phyloP scores from a whole-genome alignment of 805 yeast genomes.

The Peterozyma xylosa region DNA sequence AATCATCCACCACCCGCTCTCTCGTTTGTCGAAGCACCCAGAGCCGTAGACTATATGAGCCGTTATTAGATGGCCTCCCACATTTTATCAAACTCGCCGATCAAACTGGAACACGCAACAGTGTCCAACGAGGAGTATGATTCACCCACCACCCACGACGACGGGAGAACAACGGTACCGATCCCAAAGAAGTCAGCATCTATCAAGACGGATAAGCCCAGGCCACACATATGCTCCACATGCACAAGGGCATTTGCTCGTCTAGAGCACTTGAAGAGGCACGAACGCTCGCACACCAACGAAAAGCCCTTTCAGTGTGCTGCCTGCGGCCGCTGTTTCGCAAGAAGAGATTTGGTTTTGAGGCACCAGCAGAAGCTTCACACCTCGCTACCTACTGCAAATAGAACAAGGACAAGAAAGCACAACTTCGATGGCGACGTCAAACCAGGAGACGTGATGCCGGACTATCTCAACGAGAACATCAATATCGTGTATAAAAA shows the following conservation, averaged over 20 bases:
- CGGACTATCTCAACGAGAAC: slow-evolving; percentile 36
- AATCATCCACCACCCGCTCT: too few relatives aligned
- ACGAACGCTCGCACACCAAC: slow-evolving; percentile 89
- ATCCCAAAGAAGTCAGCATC: slow-evolving; percentile 81
- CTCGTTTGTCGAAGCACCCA: too few relatives aligned
- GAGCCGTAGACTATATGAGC: too few relatives aligned
- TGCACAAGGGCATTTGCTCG: slow-evolving; percentile 96
- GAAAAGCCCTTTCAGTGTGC: slow-evolving; percentile 96
- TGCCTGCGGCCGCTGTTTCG: slow-evolving; percentile 93
- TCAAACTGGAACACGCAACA: too few relatives aligned
- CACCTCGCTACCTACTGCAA: slow-evolving; percentile 36
- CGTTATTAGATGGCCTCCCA: too few relatives aligned
- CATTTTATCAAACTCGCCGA: too few relatives aligned
- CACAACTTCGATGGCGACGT: slow-evolving; percentile 20
- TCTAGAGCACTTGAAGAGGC: slow-evolving; percentile 88
- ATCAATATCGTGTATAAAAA: slow-evolving; percentile 45
- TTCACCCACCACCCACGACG: too few relatives aligned
- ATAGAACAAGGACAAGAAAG: slow-evolving; percentile 25
- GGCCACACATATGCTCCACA: slow-evolving; percentile 85
- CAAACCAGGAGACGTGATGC: slow-evolving; percentile 10
- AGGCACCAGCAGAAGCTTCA: slow-evolving; percentile 95
- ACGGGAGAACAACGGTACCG: slow-evolving; percentile 27
- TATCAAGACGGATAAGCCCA: slow-evolving; percentile 85
- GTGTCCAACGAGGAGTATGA: too few relatives aligned
- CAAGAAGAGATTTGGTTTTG: slow-evolving; percentile 78